A percentile compares a stretch with the other conserved stretches of the same genome.
phyloP scores from a whole-genome alignment of 1,139 yeast species.

The Debaryomyces fabryi region DNA sequence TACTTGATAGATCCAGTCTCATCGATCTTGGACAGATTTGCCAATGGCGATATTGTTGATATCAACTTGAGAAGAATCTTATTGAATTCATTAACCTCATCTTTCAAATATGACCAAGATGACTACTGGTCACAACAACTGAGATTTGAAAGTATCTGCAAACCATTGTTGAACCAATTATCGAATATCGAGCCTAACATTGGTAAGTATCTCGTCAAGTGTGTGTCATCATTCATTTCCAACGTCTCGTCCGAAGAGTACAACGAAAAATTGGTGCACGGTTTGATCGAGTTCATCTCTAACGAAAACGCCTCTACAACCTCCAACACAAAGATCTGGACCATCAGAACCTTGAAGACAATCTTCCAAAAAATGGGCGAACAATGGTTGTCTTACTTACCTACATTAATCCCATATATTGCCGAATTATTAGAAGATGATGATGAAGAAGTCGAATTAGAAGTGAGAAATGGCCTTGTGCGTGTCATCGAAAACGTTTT shows the following conservation, averaged over 20 bases:
- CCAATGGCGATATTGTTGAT: constrained; percentile 44
- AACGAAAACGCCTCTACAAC: constrained; percentile 35
- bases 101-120: constrained; percentile 87
- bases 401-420: constrained; percentile 92
- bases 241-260: constrained; percentile 83
- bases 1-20: constrained; percentile 77
- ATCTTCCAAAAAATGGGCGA: constrained; percentile 93
- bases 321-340: constrained; percentile 68
- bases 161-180: constrained; percentile 67
- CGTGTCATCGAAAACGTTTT: constrained; percentile 88
- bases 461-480: constrained; percentile 89
- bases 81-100: constrained; percentile 69
- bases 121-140: constrained; percentile 93
- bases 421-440: constrained; percentile 96
- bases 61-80: constrained; percentile 70
- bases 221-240: constrained; percentile 73
- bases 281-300: constrained; percentile 41
- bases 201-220: constrained; percentile 78
- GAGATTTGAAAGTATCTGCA: constrained; percentile 73
- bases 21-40: constrained; percentile 52
- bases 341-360: constrained; percentile 74
- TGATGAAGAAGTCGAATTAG: constrained; percentile 88
- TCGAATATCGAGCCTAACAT: constrained; percentile 65
- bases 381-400: constrained; percentile 87
- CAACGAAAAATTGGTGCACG: constrained; percentile 52